These are phyloP conservation scores for Orbilia javanica DNA, from an alignment of 2,329 filamentous ascomycete genomes.

Conservation along the genomic window DNA sequence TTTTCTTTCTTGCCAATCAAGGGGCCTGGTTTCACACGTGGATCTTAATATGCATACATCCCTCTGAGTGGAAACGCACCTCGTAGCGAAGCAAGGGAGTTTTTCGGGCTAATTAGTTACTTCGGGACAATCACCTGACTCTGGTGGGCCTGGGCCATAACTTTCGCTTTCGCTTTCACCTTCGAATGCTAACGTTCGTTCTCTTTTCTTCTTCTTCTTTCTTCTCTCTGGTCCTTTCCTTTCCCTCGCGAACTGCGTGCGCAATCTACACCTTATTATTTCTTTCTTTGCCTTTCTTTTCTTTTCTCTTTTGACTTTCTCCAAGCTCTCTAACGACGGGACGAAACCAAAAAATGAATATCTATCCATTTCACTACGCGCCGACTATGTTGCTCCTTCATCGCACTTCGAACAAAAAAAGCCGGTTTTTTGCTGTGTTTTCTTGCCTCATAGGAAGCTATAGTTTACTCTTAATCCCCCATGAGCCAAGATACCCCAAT, in stretches of 20 bases:
- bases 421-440: constrained; percentile 31
- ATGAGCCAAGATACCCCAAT: constrained; percentile 44
- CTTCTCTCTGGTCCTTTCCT: not conserved
- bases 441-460: constrained; percentile 11
- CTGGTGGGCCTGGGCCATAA: constrained; percentile 30
- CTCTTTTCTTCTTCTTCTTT: not conserved
- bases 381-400: constrained; percentile 20
- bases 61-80: constrained; percentile 23
- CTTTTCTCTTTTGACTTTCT: constrained; percentile 38
- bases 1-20: constrained; percentile 26
- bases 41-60: constrained; percentile 32
- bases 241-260: not conserved
- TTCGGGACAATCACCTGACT: constrained; percentile 25
- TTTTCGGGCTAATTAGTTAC: constrained; percentile 38
- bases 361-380: constrained; percentile 10
- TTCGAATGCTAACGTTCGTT: constrained; percentile 41
- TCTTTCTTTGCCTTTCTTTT: too few species aligned
- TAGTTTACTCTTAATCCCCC: constrained; percentile 17
- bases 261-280: constrained; percentile 20
- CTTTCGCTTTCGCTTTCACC: constrained; percentile 5
- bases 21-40: constrained; percentile 35
- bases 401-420: constrained; percentile 25
- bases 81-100: constrained; percentile 29
- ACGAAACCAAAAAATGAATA: constrained; percentile 49
- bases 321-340: constrained; percentile 41